Evolutionary conservation across 176 grass and related monocot species (phyloP), one percentile per base, ranked within the genome.

Genomic region (Poa pratensis): DNA sequence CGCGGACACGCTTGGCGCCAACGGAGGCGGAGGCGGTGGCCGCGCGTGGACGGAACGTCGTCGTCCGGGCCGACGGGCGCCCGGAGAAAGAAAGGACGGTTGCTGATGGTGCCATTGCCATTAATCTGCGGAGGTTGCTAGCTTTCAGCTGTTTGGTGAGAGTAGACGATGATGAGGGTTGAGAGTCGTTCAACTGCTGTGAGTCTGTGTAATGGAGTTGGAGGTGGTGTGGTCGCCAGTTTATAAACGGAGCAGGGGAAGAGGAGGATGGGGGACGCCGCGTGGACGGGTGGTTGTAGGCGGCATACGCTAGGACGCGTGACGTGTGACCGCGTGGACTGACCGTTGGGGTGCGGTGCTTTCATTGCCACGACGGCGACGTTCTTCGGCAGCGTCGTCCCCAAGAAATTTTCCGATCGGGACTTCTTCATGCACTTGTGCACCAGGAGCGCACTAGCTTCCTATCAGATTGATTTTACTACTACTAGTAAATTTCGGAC

Each of bases 221-320:
- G 57, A 7, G 68, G 49, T 1, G 60, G 58, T 10, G 49, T 1
- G 60, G 58, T 10, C 61, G 71, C 13, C 60, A 3, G 43, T 82
- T 86, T 89, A 86, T 77, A 86, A 86, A 2, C 27, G 43, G 59
- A 40, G 11, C 26, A 13, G 45, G 19, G 22, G 22, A 35, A 39
- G 6, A 58, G 45, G 5, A 3, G 30, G 86, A 5, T 84, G 65
- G 64, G 78, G 66, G 37, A 15, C 55, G 67, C 18, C 65, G 81
- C 34, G 87, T 83, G 67, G 22, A 0, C 51, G 32, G 3, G 28
- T 11, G 42, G 39, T 6, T 42, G 39, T 8, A 7, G 39, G 39
- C 39, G 39, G 37, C 4, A 6, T 39, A 6, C 37, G 37, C 35
- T 37, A 37, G 37, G 37, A 46, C 1, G 64, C 32, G 32, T 1